Evolutionary conservation across 345 rosid species (phyloP), one percentile per base, ranked within the genome.

Genomic region (Ceriops zippeliana): DNA sequence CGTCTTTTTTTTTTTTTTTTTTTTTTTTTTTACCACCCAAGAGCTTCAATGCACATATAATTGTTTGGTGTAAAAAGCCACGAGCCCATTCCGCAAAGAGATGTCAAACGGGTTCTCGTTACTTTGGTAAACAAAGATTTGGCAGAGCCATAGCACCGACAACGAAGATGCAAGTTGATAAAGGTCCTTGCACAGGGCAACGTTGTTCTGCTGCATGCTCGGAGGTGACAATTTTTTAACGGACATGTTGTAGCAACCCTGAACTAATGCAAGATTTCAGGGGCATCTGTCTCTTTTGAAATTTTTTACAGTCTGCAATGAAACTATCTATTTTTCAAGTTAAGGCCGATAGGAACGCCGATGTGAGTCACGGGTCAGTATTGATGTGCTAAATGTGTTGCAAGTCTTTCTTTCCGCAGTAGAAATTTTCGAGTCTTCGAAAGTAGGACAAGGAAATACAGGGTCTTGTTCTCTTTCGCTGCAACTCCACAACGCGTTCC

Each of bases 71-170:
- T 83, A 88, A 60, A 83, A 80, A 26, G 89, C 83, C 76, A 87
- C 11, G 35, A 87, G 74, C 67, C 81, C 69, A 76, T 90, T 90
- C 88, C 92, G 87, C 4, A 84, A 74, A 38, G 83, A 84, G 59
- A 86, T 76, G 66, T 82, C 85, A 5, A 76, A 76, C 26, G 78
- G 83, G 34, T 68, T 37, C 4, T 82, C 69, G 16, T 75, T 11
- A 58, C 76, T 46, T 21, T 65, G 57, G 72, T 81, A 84, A 59
- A 90, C 80, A 65, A 77, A 77, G 82, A 32, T 57, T 68, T 68
- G 6, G 89, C 92, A 3, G 77, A 80, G 73, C 59, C 72, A 58
- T 62, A 69, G 42, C 68, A 67, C 8, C 76, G 81, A 70, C 84
- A 82, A 60, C 86, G 76, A 80, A 83, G 83, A 83, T 90, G 84